Base-by-base conservation (phyloP, 169 alveolate genomes). In the Theileria luwenshuni region DNA sequence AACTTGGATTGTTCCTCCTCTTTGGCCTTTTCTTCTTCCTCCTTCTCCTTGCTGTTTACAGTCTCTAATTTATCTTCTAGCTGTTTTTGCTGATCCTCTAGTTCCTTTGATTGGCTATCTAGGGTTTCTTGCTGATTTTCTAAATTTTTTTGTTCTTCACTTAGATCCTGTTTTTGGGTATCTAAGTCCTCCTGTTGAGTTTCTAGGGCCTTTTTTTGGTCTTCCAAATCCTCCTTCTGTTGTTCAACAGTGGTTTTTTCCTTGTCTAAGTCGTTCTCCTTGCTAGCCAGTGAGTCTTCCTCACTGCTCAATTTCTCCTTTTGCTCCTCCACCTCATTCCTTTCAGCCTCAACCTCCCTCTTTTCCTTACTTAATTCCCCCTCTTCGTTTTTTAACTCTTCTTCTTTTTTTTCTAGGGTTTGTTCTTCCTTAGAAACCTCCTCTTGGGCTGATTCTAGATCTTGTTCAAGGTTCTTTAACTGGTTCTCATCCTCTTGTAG, bases 321-420 rank as follows among this genome's bases (percentile, higher is more conserved):
- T 1, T 64, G 27, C 0, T 61, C 35, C 0, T 13, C 12, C 0
- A 32, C 41, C 33, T 38, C 70, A 17, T 13, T 21, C 43, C n/a
- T 7, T 23, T 42, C 67, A 79, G n/a, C n/a, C n/a, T n/a, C n/a
- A n/a, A n/a, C n/a, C n/a, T n/a, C n/a, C n/a, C n/a, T n/a, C n/a
- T n/a, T n/a, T 6, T 56, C 76, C 35, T 54, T 25, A 7, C 61
- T 81, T 10, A 83, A 74, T 3, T 51, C 76, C 21, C 70, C 63
- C 42, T 47, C 74, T 23, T 70, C 74, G 45, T 56, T 27, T 27
- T 77, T 76, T 28, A 62, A 62, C 45, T 65, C 80, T 0, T 71
- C 72, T 21, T 27, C 42, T 28, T 33, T 1, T 52, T 77, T 5
- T 49, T 41, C 38, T 19, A 62, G 51, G n/a, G 8, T 30, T 41